phyloP scores from a whole-genome alignment of 169 alveolate genomes.

The Miamiensis avidus region DNA sequence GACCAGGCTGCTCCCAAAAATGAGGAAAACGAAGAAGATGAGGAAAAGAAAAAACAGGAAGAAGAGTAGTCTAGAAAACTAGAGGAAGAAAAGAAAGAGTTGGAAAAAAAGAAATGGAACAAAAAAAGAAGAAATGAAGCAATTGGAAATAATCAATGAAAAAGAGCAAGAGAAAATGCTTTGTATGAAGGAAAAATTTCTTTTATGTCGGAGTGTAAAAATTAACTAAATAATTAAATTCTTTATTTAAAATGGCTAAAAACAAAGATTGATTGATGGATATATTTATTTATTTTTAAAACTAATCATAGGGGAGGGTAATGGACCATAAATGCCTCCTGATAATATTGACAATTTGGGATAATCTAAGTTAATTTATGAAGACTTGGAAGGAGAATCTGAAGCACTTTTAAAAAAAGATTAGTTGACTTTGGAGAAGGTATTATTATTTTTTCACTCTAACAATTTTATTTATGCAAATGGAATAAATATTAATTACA shows the following conservation, averaged over 20 bases:
- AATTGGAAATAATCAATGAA: not conserved
- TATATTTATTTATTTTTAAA: too few species aligned
- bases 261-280: not conserved
- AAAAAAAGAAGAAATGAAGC: conserved; percentile 26
- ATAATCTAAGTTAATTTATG: not conserved
- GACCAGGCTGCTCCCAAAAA: too few species aligned
- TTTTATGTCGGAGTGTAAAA: not conserved
- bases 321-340: conserved; percentile 27
- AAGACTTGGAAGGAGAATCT: not conserved
- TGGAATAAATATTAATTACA: not conserved
- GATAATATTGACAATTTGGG: conserved; percentile 23
- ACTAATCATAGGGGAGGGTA: conserved; percentile 14
- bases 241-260: too few species aligned
- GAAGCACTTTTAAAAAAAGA: not conserved
- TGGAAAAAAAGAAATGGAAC: not conserved
- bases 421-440: not conserved
- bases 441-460: too few species aligned
- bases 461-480: too few species aligned
- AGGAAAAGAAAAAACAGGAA: not conserved
- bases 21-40: not conserved
- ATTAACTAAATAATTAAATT: too few species aligned
- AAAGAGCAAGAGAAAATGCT: conserved; percentile 17
- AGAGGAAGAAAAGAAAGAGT: not conserved
- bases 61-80: not conserved
- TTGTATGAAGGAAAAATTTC: conserved; percentile 5